Evolutionary conservation across 495 filamentous ascomycete genomes (phyloP).

Genomic region (Aspergillus carlsbadensis): DNA sequence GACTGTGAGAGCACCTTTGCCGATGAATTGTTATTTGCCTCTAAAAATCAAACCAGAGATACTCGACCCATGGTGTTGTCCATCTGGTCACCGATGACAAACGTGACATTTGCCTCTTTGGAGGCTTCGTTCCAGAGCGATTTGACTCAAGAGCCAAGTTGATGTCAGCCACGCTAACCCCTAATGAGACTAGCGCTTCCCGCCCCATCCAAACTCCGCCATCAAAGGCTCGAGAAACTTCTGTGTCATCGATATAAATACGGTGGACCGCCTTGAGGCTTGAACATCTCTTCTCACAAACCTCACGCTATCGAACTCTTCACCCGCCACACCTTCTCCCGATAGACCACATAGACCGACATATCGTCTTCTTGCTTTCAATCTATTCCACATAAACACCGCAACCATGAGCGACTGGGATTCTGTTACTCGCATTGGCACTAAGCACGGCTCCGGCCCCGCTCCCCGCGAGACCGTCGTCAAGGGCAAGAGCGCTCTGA

Average conservation of each 20-base stretch:
- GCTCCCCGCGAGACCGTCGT: constrained; percentile 79
- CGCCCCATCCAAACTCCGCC: constrained; percentile 29
- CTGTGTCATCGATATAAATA: constrained; percentile 45
- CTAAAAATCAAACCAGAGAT: neutral
- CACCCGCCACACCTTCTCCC: constrained; percentile 11
- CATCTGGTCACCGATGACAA: neutral
- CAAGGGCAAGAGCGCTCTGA: constrained; percentile 80
- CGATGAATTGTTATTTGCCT: too few species aligned
- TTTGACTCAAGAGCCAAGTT: constrained; percentile 7
- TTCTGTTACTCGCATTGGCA: constrained; percentile 87
- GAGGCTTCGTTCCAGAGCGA: neutral
- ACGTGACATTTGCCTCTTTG: neutral
- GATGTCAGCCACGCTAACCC: constrained; percentile 23
- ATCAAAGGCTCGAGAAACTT: constrained; percentile 44
- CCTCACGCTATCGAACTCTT: constrained; percentile 29
- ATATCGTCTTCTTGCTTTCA: constrained; percentile 6
- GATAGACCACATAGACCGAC: constrained; percentile 5
- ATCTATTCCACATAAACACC: neutral
- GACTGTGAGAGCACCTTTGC: too few species aligned
- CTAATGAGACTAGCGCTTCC: constrained; percentile 27
- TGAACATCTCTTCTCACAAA: constrained; percentile 25
- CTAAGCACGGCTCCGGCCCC: constrained; percentile 63
- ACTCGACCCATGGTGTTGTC: neutral
- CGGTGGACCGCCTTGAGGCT: constrained; percentile 17
- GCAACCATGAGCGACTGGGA: constrained; percentile 73